These are phyloP conservation scores for Suhomyces bokatorum DNA, from an alignment of 1,139 yeast genomes.

Conservation along the genomic window DNA sequence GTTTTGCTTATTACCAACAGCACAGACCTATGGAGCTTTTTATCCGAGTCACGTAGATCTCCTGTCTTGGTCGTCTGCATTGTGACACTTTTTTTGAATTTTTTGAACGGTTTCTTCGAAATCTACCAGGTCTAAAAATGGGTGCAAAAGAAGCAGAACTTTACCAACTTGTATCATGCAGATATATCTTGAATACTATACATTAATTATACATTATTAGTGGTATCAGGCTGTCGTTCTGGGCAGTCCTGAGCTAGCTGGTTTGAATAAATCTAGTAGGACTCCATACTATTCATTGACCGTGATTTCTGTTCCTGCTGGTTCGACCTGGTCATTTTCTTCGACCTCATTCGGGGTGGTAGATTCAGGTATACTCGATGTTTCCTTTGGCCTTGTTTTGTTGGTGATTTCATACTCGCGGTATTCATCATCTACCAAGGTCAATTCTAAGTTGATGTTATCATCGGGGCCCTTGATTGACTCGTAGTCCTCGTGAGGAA, in stretches of 20 bases:
- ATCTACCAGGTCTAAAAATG: no score
- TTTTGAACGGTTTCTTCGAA: no score
- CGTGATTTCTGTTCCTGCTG: neutral
- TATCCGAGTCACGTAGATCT: no score
- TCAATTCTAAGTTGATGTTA: slow-evolving; percentile 20
- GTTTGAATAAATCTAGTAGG: no score
- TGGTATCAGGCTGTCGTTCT: neutral
- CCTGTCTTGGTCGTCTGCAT: no score
- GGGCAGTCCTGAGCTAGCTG: no score
- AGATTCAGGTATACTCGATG: neutral
- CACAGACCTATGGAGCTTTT: no score
- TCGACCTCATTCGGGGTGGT: neutral
- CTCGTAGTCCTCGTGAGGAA: slow-evolving; percentile 51
- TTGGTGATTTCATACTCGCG: slow-evolving; percentile 17
- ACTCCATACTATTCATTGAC: no score
- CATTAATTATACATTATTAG: slow-evolving; percentile 4
- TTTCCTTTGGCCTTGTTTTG: neutral
- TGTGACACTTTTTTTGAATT: no score
- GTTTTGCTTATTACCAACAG: no score
- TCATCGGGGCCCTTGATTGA: slow-evolving; percentile 20
- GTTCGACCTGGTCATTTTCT: neutral
- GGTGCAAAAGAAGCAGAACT: no score
- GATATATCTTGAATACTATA: slow-evolving; percentile 1
- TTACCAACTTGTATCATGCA: neutral
- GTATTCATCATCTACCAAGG: slow-evolving; percentile 23